Base-by-base conservation (phyloP, 768 basidiomycete species). In the Kwoniella sp. region DNA sequence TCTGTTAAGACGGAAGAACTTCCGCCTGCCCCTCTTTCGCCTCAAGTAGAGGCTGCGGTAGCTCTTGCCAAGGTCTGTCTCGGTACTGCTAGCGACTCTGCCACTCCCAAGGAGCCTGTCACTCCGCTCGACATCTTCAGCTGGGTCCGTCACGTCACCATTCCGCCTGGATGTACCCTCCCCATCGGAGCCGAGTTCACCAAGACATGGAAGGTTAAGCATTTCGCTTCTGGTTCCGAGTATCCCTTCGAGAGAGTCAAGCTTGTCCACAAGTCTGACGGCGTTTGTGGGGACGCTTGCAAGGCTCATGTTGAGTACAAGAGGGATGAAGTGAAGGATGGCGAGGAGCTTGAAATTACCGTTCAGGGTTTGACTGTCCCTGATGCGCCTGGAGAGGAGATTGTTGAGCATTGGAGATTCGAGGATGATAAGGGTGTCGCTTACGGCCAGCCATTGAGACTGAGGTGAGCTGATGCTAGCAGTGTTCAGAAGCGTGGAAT, bases 191-290 rank as follows among this genome's bases (percentile, higher is more conserved):
- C 76, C 26, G 71, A 70, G 49, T 80, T 81, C 69, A 68, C 68
- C 70, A 81, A 81, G 64, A 71, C 77, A 19, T 81, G 81, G 81
- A 67, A 65, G 29, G 50, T 80, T 17, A 69, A 68, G 63, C 77
- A 80, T 65, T 68, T 68, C 29, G 79, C 79, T 7, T 68, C 72
- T 49, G 77, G 78, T 8, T 67, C 73, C 33, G 71, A 77, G 48
- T 72, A 59, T 54, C 51, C 62, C 24, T 77, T 76, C 50, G 70
- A 68, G 1, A 46, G 37, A 12, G 56, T 72, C 27, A 46, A 29
- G 12, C 64, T 70, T 25, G 68, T 67, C 7, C 62, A 60, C 29
- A 63, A 68, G 64, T 62, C 64, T 17, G 57, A 52, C 17, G 63
- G 61, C 2, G 29, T 54, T 1, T 49, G 67, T 1, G 69, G 72